Evolutionary conservation across 2,329 filamentous ascomycete genomes (phyloP), one percentile per base, ranked within the genome.

Genomic region (Rhinocladiella mackenziei): DNA sequence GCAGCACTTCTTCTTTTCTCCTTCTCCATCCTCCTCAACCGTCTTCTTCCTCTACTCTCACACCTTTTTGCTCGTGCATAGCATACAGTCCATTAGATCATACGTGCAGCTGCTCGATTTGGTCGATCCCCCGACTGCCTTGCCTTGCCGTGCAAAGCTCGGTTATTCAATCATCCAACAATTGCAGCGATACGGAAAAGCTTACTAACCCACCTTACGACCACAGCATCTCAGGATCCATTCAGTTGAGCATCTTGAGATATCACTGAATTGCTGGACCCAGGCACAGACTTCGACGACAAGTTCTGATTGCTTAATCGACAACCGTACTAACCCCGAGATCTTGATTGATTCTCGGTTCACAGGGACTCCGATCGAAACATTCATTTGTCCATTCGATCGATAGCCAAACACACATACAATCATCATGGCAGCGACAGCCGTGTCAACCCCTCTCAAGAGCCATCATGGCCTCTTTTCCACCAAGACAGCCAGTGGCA

Each of bases 381-480:
- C 69, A 72, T 72, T 73, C 55, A 62, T 40, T 71, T 74, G 67
- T 66, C 67, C 62, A 55, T 66, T 73, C 68, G 68, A 64, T 60
- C 61, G 60, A 44, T 15, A 45, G 39, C 56, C 34, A 46, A 53
- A 39, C n/a, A 48, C 37, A 60, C 58, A 61, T 60, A 64, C 35
- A 48, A 46, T 29, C 68, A 77, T 60, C 65, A 97, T 97, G 91
- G 88, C 91, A 65, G 85, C 83, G 67, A 72, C 78, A 66, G 73
- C 80, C 64, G 81, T 96, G 68, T 86, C 88, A 61, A 97, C 92
- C 50, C 92, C 92, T 49, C 76, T 92, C 65, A 97, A 96, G 78
- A 92, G 86, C 77, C 91, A 95, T 69, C 82, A 85, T 70, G 88
- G 89, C 48, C 78, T 96, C 61, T 96, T 97, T 74, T 89, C 84